Evolutionary conservation across 768 basidiomycete genomes (phyloP), one percentile per base, ranked within the genome.

Genomic region (Ephemerocybe angulata): DNA sequence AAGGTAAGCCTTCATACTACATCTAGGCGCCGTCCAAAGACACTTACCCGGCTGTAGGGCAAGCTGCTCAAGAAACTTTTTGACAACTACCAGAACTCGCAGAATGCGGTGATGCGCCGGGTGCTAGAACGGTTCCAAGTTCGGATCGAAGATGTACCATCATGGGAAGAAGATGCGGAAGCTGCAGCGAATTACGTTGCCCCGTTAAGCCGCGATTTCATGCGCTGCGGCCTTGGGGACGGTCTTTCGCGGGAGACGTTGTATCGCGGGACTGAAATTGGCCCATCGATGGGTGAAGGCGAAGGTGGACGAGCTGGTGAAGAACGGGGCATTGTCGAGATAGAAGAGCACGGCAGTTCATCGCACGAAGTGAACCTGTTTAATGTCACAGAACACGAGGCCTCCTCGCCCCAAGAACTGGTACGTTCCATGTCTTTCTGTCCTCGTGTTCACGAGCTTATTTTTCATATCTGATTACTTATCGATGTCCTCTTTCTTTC

Each of bases 1-100:
- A 82, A 82, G 71, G 79, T 80, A 57, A 50, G 70, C 10, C 33
- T 8, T 35, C 33, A 8, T 17, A 8, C 17, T 17, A 35, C 33
- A 17, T 35, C 17, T 35, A 8, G n/a, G n/a, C n/a, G n/a, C n/a
- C n/a, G n/a, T n/a, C n/a, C n/a, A n/a, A n/a, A 35, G 10, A 35
- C 33, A 8, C 33, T 35, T 35, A 35, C 8, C n/a, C 33, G 33
- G 10, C 33, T 46, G 24, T 54, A 86, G 83, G 88, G 88, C 19
- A 85, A 83, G 68, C 80, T 88, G 55, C 65, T 91, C 54, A 78
- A 80, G 63, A 78, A 72, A 58, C 73, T 90, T 28, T 73, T 73
- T 21, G 82, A 86, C 2, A 62, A 59, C 3, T 77, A 79, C 63
- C 72, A 74, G 11, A 66, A 55, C 44, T 67, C 88, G 38, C 70